Conservation (phyloP, 1,139 yeast species). For the Yamadazyma jaroonii region DNA sequence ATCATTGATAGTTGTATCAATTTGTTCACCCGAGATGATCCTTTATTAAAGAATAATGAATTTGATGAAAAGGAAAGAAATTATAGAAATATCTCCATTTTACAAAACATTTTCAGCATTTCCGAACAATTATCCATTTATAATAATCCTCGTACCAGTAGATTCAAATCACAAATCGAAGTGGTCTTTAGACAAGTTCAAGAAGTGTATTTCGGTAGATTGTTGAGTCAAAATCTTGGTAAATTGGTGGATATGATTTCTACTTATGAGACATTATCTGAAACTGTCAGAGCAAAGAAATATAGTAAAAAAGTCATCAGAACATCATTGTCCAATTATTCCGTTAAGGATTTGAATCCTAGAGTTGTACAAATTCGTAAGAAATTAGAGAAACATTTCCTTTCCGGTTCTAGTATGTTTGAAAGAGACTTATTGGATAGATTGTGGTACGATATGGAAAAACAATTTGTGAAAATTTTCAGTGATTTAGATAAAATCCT, state of each 20-base stretch:
- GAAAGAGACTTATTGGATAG: constrained; percentile 46
- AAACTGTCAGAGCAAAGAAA: constrained; percentile 56
- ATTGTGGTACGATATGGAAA: constrained; percentile 45
- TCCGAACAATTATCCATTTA: constrained; percentile 46
- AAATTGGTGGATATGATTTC: constrained; percentile 63
- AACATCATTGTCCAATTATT: constrained; percentile 54
- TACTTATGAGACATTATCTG: constrained; percentile 56
- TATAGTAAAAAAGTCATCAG: constrained; percentile 59
- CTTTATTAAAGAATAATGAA: constrained; percentile 41
- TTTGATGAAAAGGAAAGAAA: constrained; percentile 58
- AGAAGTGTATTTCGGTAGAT: constrained; percentile 43
- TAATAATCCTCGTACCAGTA: constrained; percentile 24
- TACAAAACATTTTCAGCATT: constrained; percentile 62
- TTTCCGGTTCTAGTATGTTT: constrained; percentile 39
- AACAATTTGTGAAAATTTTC: constrained; percentile 34
- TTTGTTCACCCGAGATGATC: constrained; percentile 42
- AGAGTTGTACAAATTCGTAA: constrained; percentile 56
- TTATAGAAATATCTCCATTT: constrained; percentile 55
- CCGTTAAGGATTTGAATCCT: constrained; percentile 54
- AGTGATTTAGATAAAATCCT: constrained; percentile 37
- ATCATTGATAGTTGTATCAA: constrained; percentile 34
- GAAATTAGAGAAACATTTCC: constrained; percentile 60
- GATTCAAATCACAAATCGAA: constrained; percentile 44
- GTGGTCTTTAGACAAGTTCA: constrained; percentile 48
- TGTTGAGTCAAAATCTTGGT: constrained; percentile 49